Conservation (phyloP, 768 basidiomycete genomes). For the Tricholoma flavovirens region DNA sequence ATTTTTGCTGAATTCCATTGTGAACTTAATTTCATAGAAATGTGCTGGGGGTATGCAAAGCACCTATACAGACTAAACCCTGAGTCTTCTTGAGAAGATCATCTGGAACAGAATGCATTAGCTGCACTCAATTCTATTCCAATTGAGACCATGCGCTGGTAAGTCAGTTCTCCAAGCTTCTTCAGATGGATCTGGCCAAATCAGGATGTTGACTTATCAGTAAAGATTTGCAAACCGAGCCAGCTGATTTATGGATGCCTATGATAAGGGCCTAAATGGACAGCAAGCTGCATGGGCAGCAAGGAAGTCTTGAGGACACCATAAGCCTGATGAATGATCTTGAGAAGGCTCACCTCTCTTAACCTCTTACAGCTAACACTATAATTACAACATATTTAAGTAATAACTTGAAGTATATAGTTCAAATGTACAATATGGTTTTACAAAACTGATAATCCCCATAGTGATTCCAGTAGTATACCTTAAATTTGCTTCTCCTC, state of each 20-base stretch:
- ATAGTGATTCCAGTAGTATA: too few relatives aligned
- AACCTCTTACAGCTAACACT: neutral
- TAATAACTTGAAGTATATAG: too few relatives aligned
- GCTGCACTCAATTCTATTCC: neutral
- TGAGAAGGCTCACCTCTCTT: neutral
- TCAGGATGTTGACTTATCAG: neutral
- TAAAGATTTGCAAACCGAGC: neutral
- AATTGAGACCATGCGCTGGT: neutral
- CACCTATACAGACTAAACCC: neutral
- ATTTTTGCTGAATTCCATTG: too few relatives aligned
- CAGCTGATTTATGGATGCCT: neutral
- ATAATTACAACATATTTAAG: neutral
- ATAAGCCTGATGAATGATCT: neutral
- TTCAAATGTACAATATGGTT: neutral
- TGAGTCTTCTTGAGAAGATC: too few relatives aligned
- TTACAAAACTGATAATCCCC: too few relatives aligned
- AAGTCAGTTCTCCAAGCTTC: neutral
- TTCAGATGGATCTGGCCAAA: neutral
- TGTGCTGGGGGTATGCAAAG: neutral
- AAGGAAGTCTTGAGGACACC: neutral
- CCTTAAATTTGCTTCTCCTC: neutral
- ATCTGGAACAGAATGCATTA: neutral
- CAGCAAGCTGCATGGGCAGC: neutral
- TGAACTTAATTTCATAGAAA: too few relatives aligned
- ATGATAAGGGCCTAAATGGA: neutral